These are phyloP conservation scores for Phytophthora citrophthora DNA, from an alignment of 352 stramenopile species.

Conservation along the genomic window DNA sequence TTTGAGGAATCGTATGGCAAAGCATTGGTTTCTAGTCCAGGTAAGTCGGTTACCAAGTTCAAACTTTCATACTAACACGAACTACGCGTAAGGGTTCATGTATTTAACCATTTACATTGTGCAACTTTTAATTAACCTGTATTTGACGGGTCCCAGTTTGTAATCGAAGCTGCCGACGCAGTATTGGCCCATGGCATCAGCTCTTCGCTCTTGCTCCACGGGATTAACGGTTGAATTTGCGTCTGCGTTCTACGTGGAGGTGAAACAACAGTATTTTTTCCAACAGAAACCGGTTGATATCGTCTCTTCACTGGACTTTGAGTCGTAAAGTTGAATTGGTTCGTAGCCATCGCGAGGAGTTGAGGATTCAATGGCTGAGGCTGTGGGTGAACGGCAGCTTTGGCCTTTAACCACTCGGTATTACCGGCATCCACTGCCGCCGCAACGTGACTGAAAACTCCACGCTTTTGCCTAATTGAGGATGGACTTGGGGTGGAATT, in stretches of 20 bases:
- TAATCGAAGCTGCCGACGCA: conserved; percentile 19
- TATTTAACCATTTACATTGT: no score
- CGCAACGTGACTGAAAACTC: conserved; percentile 47
- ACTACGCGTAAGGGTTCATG: no score
- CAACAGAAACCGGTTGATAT: conserved; percentile 17
- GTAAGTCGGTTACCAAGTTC: no score
- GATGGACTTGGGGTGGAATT: conserved; percentile 27
- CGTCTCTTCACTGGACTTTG: conserved; percentile 22
- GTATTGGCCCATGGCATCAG: conserved; percentile 19
- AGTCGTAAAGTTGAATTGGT: conserved; percentile 50
- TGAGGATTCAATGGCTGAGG: conserved; percentile 18
- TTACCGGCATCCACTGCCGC: conserved; percentile 31
- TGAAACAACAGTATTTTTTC: neutral
- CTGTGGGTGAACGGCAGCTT: conserved; percentile 3
- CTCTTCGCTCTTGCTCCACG: conserved; percentile 14
- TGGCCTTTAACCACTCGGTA: conserved; percentile 22
- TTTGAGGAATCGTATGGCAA: no score
- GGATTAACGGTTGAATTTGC: conserved; percentile 11
- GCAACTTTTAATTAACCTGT: no score
- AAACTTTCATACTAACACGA: no score
- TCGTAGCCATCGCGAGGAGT: conserved; percentile 48
- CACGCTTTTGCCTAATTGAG: conserved; percentile 56
- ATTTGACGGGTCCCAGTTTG: conserved; percentile 6
- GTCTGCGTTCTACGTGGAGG: conserved; percentile 13
- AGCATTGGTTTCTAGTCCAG: no score